phyloP scores from a whole-genome alignment of 805 yeast species.

The Saturnispora saitoi region DNA sequence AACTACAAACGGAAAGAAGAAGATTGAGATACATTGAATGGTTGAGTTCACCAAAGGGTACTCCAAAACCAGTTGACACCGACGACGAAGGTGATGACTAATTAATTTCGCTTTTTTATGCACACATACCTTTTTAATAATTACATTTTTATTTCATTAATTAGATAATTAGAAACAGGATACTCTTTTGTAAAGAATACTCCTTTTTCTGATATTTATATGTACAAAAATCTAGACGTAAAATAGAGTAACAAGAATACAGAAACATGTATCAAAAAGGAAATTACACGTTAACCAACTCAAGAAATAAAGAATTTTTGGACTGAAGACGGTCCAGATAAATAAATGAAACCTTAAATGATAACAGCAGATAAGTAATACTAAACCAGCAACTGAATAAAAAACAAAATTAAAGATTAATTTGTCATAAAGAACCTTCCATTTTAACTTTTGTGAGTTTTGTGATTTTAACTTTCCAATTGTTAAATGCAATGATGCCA shows the following conservation, averaged over 20 bases:
- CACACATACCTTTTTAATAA: constrained; percentile 5
- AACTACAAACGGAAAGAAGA: constrained; percentile 85
- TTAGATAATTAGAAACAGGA: not conserved
- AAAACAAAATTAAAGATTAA: constrained; percentile 38
- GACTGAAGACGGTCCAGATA: constrained; percentile 97
- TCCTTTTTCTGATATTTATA: not conserved
- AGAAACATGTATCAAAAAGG: constrained; percentile 31
- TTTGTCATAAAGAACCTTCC: constrained; percentile 30
- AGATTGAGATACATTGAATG: constrained; percentile 90
- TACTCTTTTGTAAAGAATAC: not conserved
- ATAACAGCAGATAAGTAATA: constrained; percentile 61
- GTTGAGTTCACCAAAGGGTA: constrained; percentile 95
- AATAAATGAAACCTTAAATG: constrained; percentile 77
- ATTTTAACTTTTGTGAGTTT: constrained; percentile 19
- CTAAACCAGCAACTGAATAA: constrained; percentile 50
- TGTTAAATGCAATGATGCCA: constrained; percentile 29
- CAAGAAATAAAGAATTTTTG: constrained; percentile 72
- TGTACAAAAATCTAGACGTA: constrained; percentile 11
- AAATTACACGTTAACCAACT: constrained; percentile 58
- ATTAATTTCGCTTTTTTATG: not conserved
- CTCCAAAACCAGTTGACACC: constrained; percentile 89
- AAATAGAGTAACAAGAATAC: constrained; percentile 16
- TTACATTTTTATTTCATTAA: not conserved
- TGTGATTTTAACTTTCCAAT: constrained; percentile 8
- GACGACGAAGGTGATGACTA: constrained; percentile 66